Conservation (phyloP, 331 rosid genomes). For the Arachis monticola region DNA sequence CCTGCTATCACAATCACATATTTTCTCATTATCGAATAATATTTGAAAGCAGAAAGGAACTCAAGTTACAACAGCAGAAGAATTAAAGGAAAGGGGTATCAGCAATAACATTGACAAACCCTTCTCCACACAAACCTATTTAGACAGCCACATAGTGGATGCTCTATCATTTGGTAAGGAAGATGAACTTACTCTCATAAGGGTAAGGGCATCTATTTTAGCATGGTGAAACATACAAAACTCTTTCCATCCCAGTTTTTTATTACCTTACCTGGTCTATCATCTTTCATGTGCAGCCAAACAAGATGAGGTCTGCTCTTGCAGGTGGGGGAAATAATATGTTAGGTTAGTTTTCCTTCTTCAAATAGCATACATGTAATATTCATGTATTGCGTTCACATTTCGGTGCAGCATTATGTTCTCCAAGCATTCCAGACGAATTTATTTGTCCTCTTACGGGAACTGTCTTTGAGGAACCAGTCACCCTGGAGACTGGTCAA, state of each 20-base stretch:
- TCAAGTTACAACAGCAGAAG: conserved; percentile 36
- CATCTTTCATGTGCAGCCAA: conserved; percentile 57
- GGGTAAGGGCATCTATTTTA: conserved; percentile 39
- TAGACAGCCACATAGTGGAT: conserved; percentile 28
- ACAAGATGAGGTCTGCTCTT: conserved; percentile 43
- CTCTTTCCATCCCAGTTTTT: conserved; percentile 18
- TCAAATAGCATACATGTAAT: conserved; percentile 24
- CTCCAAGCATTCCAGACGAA: conserved; percentile 59
- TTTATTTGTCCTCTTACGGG: conserved; percentile 79
- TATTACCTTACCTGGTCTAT: neutral
- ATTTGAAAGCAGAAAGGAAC: conserved; percentile 48
- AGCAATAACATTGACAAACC: conserved; percentile 38
- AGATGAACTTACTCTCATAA: conserved; percentile 41
- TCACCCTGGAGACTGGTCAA: conserved; percentile 81
- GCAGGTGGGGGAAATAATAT: conserved; percentile 58
- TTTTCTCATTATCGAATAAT: conserved; percentile 16
- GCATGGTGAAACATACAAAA: conserved; percentile 27
- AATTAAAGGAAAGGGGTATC: conserved; percentile 48
- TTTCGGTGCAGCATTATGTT: conserved; percentile 56
- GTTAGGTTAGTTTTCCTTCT: conserved; percentile 12
- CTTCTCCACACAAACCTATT: conserved; percentile 33
- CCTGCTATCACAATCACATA: conserved; percentile 3
- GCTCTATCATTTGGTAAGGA: conserved; percentile 38
- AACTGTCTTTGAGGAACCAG: conserved; percentile 74
- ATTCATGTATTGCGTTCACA: conserved; percentile 25